Base-by-base conservation (phyloP, 495 filamentous ascomycete genomes). In the Lophiostoma macrostomum region DNA sequence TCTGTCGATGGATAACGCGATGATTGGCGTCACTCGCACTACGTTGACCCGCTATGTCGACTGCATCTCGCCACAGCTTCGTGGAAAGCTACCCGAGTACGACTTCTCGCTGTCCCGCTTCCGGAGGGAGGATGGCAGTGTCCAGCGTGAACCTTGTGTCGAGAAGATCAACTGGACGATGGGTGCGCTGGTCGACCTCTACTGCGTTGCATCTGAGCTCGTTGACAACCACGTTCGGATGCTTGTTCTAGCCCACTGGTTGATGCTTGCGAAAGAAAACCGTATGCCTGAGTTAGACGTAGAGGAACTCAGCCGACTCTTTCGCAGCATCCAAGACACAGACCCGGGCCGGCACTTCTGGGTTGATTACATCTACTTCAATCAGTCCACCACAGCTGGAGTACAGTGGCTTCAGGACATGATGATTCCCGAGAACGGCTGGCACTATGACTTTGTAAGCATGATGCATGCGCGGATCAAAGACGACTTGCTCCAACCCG, bases 221-320 rank as follows among this genome's bases (percentile, higher is more conserved):
- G 23, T 31, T 23, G 48, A 52, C 18, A 10, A 29, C 22, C 25
- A 42, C 23, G 37, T 42, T 18, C 27, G 27, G 8, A 42, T 41
- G 23, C 18, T 52, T 12, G 37, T 52, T 7, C 10, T 52, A 3
- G 37, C 41, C 18, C 48, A 42, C 37, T 52, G 48, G 48, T n/a
- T n/a, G n/a, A n/a, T 16, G 6, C 35, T n/a, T n/a, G n/a, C n/a
- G n/a, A n/a, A n/a, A n/a, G n/a, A n/a, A n/a, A n/a, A n/a, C n/a
- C n/a, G n/a, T n/a, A n/a, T n/a, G n/a, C n/a, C n/a, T n/a, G n/a
- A n/a, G n/a, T n/a, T n/a, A n/a, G n/a, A n/a, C n/a, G n/a, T n/a
- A n/a, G n/a, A n/a, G n/a, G n/a, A n/a, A n/a, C n/a, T n/a, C n/a
- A n/a, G n/a, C n/a, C n/a, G n/a, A n/a, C n/a, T n/a, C n/a, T n/a